These are phyloP conservation scores for Houttuynia cordata DNA, from an alignment of 164 flowering plant species.

Conservation along the genomic window DNA sequence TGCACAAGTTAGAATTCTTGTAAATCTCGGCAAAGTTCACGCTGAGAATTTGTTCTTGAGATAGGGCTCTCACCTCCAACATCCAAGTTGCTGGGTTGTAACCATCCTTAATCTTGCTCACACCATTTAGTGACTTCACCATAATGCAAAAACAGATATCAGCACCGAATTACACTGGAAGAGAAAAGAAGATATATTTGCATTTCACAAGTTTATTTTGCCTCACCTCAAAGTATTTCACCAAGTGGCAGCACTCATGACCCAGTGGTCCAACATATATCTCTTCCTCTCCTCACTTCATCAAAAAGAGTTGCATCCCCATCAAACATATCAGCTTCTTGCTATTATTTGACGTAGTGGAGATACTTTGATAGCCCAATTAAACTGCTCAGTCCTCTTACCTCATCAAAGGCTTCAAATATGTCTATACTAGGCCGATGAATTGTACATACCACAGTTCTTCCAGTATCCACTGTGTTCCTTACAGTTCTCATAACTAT, in stretches of 20 bases:
- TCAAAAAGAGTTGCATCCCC: slow-evolving; percentile 21
- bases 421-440: slow-evolving; percentile 52
- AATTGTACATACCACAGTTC: slow-evolving; percentile 46
- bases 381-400: not conserved
- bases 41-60: slow-evolving; percentile 24
- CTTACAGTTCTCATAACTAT: slow-evolving; percentile 55
- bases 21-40: slow-evolving; percentile 21
- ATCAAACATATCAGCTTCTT: not conserved
- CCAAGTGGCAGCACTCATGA: slow-evolving; percentile 19
- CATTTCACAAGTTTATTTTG: slow-evolving; percentile 2
- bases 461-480: slow-evolving; percentile 43
- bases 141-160: too few relatives aligned
- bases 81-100: slow-evolving; percentile 43
- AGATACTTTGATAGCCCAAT: not conserved
- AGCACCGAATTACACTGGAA: too few relatives aligned
- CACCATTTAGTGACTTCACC: too few relatives aligned
- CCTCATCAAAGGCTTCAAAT: slow-evolving; percentile 52
- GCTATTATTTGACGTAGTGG: too few relatives aligned
- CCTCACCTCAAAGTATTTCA: slow-evolving; percentile 34
- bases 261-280: slow-evolving; percentile 40
- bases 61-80: slow-evolving; percentile 25
- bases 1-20: slow-evolving; percentile 21
- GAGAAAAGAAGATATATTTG: too few relatives aligned
- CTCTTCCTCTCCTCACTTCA: slow-evolving; percentile 38
- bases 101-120: too few relatives aligned